Evolutionary conservation across 306 rosid species (phyloP), one percentile per base, ranked within the genome.

Genomic region (Datisca glomerata): DNA sequence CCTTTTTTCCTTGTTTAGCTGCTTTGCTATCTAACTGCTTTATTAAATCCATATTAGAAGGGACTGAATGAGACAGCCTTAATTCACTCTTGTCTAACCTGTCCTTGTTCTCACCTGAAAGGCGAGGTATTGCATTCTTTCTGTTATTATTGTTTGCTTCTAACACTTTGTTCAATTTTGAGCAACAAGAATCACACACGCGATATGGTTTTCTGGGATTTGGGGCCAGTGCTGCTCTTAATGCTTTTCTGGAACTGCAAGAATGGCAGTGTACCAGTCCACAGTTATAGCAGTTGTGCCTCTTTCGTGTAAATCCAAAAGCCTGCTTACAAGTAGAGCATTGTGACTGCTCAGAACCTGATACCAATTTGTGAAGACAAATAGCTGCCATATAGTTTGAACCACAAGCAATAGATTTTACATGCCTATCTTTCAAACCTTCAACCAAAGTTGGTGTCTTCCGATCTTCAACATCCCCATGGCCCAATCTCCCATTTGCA

Each of bases 261-360:
- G 98, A 72, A 73, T 91, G 98, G 80, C 98, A 91, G 48, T 91
- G 98, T 43, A 84, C 98, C 51, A 91, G 95, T 59, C 98, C 98
- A 66, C 98, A 91, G 44, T 91, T 84, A 67, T 91, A 91, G 61
- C 98, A 91, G 65, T 84, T 91, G 55, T 91, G 98, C 73, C 96
- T 78, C 75, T 91, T 89, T 60, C 92, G 75, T 24, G 96, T 84
- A 67, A 91, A 91, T 25, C 96, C 95, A 64, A 91, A 91, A 51
- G 96, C 84, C 81, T 80, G 98, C 64, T 93, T 80, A 68, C 98
- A 91, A 59, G 94, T 60, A 54, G 92, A 84, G 71, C 96, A 91
- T 59, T 91, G 98, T 27, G 98, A 77, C 68, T 84, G 98, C 71
- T 91, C 98, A 15, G 86, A 75, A 37, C 96, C 75, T 20, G 95